Conservation (phyloP, 2,329 filamentous ascomycete species). For the Fusarium sp. region DNA sequence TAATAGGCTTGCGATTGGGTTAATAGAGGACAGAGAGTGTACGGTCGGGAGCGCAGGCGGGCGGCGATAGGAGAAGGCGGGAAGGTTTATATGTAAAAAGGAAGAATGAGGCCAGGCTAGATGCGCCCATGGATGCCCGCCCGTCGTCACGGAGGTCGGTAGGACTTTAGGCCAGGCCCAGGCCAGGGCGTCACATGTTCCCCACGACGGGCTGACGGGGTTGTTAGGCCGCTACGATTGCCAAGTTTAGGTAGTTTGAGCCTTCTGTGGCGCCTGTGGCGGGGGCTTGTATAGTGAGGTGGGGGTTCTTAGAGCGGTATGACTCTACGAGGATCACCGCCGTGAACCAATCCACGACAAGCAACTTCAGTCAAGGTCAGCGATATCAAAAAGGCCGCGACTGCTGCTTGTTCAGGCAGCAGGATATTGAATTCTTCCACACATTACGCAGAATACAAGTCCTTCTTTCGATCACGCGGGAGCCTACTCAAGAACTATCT, state of each 20-base stretch:
- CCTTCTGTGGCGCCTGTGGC: conserved; percentile 30
- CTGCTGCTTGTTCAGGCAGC: conserved; percentile 30
- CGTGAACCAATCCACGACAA: conserved; percentile 32
- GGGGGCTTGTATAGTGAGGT: conserved; percentile 33
- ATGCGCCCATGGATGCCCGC: conserved; percentile 16
- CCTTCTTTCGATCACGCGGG: neutral
- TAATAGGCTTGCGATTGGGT: conserved; percentile 1
- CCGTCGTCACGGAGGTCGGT: conserved; percentile 31
- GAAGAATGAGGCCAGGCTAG: conserved; percentile 21
- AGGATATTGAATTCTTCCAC: conserved; percentile 10
- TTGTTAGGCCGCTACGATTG: conserved; percentile 31
- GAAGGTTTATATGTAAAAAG: conserved; percentile 16
- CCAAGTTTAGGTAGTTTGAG: conserved; percentile 26
- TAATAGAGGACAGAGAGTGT: neutral
- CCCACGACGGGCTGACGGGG: conserved; percentile 38
- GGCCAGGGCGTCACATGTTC: conserved; percentile 44
- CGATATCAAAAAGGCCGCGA: conserved; percentile 26
- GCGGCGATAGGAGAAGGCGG: neutral
- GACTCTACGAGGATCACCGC: conserved; percentile 35
- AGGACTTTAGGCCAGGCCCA: conserved; percentile 17
- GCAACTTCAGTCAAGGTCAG: conserved; percentile 19
- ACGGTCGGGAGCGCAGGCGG: neutral
- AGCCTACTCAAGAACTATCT: neutral
- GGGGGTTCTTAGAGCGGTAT: conserved; percentile 32
- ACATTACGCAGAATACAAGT: conserved; percentile 5